Base-by-base conservation (phyloP, 2,329 filamentous ascomycete species). In the Sporothrix dimorphospora region DNA sequence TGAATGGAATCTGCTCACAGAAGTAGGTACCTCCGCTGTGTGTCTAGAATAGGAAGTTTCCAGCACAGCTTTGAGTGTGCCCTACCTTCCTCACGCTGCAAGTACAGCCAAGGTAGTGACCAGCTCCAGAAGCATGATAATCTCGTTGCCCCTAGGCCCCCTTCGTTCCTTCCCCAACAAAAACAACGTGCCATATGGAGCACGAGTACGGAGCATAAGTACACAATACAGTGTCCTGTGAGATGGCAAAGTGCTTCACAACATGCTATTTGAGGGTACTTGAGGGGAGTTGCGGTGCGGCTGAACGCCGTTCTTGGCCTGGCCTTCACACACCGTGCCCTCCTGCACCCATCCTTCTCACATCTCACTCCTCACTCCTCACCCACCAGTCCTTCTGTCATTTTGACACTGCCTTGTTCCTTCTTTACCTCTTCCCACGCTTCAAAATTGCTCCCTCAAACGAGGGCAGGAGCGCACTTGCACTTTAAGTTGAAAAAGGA, bases 231-330 rank as follows among this genome's bases (percentile, higher is more conserved):
- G 53, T 55, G 53, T 30, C 24, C 21, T 57, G 34, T 57, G 57
- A 57, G 5, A 57, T 57, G 53, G 27, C 16, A 57, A 57, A 19
- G 27, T 57, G 53, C 53, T 38, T 57, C 27, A 34, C 53, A 34
- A 57, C 53, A 57, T 57, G 53, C 24, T 57, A 34, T 57, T 57
- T 34, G 53, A 57, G 53, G 49, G 49, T 53, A 11, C 47, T 19
- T 19, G 16, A 30, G 51, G 51, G 27, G 51, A 14, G 27, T 27
- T 8, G 14, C 19, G 16, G 27, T 34, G 53, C 53, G 14, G 53
- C 53, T 57, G 27, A 27, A 57, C 53, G 14, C 53, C 53, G 53
- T 57, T 34, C 53, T 57, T 57, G 53, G 53, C 53, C 53, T 57
- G 53, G 27, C 27, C 27, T 34, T 34, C 8, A 24, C 21, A 30